A percentile compares a stretch with the other conserved stretches of the same genome.
phyloP scores from a whole-genome alignment of 306 rosid species.

The Vigna unguiculata region DNA sequence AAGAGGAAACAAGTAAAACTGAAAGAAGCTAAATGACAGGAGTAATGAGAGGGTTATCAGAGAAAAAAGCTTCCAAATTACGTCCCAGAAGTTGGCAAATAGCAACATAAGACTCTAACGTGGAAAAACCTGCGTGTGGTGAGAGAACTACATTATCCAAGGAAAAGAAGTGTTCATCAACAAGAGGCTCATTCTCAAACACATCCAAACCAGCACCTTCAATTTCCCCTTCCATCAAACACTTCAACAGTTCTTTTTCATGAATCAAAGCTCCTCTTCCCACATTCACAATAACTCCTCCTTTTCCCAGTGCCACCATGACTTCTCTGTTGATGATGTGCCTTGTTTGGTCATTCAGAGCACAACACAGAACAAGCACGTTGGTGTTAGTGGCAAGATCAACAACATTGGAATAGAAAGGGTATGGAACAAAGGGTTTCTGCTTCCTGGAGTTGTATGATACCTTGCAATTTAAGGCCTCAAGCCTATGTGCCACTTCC shows the following conservation, averaged over 20 bases:
- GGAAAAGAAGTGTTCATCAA: slow-evolving; percentile 46
- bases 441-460: slow-evolving; percentile 56
- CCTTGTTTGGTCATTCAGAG: slow-evolving; percentile 52
- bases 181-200: slow-evolving; percentile 65
- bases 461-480: slow-evolving; percentile 54
- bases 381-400: slow-evolving; percentile 55
- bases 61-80: slow-evolving; percentile 64
- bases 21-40: background rate
- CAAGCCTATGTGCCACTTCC: slow-evolving; percentile 61
- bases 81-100: slow-evolving; percentile 32
- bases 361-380: slow-evolving; percentile 57
- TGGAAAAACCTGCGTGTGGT: slow-evolving; percentile 49
- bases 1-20: no score
- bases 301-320: slow-evolving; percentile 54
- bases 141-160: slow-evolving; percentile 62
- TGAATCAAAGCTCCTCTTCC: slow-evolving; percentile 57
- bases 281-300: slow-evolving; percentile 56
- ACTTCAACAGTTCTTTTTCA: slow-evolving; percentile 41
- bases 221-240: slow-evolving; percentile 39
- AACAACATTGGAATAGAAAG: slow-evolving; percentile 46
- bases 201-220: slow-evolving; percentile 66
- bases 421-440: slow-evolving; percentile 47
- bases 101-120: slow-evolving; percentile 31
- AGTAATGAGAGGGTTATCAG: slow-evolving; percentile 51
- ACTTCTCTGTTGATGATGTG: slow-evolving; percentile 56